Evolutionary conservation across 225 moss, liverwort and hornwort genomes (phyloP).

Genomic region (Asterella californica): DNA sequence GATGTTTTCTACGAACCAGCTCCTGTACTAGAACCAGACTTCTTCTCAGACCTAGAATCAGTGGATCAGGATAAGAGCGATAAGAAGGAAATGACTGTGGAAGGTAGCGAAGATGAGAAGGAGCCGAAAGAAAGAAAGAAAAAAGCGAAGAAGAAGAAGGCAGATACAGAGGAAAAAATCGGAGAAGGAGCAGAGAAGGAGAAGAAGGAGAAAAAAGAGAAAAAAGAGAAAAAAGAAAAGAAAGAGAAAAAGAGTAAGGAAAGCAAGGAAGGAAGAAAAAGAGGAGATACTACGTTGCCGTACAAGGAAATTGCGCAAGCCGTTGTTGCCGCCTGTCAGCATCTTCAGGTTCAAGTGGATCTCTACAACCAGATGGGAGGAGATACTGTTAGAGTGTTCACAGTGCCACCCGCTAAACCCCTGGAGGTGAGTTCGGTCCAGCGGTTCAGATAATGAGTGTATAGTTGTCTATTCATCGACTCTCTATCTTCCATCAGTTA

Average conservation of each 20-base stretch:
- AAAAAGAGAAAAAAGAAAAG: constrained; percentile 3
- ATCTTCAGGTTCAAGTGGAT: constrained; percentile 57
- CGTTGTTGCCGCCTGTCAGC: constrained; percentile 40
- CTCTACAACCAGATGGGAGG: constrained; percentile 57
- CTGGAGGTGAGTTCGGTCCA: constrained; percentile 39
- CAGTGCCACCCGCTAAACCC: constrained; percentile 60
- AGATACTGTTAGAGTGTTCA: constrained; percentile 47
- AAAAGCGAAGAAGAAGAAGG: constrained; percentile 15
- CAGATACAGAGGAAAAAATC: not conserved
- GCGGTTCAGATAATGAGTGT: not conserved
- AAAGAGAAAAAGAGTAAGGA: constrained; percentile 21
- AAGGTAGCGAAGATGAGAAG: not conserved
- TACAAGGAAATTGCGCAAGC: constrained; percentile 68
- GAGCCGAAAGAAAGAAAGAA: constrained; percentile 25
- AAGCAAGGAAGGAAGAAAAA: constrained; percentile 12
- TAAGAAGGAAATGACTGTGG: not conserved
- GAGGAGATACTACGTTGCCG: constrained; percentile 41
- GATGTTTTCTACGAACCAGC: constrained; percentile 67
- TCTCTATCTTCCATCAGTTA: not conserved
- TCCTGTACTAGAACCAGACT: constrained; percentile 14
- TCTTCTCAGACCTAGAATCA: not conserved
- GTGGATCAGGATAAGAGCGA: not conserved
- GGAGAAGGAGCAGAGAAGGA: constrained; percentile 2
- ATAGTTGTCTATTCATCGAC: not conserved
- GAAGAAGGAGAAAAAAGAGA: not conserved